Conservation (phyloP, 192 early-diverging fungal species). For the Podila clonocystis region DNA sequence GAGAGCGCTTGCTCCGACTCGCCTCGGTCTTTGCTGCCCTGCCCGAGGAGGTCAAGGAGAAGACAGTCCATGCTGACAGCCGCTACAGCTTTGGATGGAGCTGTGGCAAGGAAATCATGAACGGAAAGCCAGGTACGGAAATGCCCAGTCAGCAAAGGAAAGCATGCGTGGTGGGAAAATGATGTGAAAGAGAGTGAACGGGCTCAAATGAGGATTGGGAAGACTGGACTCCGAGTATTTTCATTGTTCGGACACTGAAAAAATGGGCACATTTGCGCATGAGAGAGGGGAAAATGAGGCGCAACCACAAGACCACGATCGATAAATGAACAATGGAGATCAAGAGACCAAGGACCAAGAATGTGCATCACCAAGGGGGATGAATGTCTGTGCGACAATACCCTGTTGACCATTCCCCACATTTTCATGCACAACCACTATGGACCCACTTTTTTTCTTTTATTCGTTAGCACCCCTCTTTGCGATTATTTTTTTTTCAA, state of each 20-base stretch:
- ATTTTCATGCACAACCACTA: constrained; percentile 10
- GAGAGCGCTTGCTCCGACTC: constrained; percentile 57
- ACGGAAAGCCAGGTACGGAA: constrained; percentile 67
- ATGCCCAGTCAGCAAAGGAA: neutral
- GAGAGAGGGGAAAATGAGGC: neutral
- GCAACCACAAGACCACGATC: neutral
- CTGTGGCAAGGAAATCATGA: constrained; percentile 75
- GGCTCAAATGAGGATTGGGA: neutral
- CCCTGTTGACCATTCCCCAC: constrained; percentile 7
- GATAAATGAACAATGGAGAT: neutral
- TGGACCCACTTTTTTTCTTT: constrained; percentile 40
- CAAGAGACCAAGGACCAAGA: neutral
- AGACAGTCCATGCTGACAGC: constrained; percentile 59
- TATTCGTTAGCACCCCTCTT: neutral
- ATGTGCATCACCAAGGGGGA: neutral
- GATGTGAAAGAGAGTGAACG: neutral
- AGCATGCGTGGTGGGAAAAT: neutral
- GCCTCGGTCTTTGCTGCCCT: constrained; percentile 66
- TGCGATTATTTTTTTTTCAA: neutral
- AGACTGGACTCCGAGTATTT: neutral
- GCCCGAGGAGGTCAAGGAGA: constrained; percentile 56
- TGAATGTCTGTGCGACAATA: constrained; percentile 7
- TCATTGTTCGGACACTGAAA: constrained; percentile 2
- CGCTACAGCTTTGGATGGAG: constrained; percentile 77
- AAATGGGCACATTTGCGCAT: neutral